A percentile compares a stretch with the other conserved stretches of the same genome.
Evolutionary conservation across 1,139 yeast genomes (phyloP).

Genomic region (Sugiyamaella paludigena): DNA sequence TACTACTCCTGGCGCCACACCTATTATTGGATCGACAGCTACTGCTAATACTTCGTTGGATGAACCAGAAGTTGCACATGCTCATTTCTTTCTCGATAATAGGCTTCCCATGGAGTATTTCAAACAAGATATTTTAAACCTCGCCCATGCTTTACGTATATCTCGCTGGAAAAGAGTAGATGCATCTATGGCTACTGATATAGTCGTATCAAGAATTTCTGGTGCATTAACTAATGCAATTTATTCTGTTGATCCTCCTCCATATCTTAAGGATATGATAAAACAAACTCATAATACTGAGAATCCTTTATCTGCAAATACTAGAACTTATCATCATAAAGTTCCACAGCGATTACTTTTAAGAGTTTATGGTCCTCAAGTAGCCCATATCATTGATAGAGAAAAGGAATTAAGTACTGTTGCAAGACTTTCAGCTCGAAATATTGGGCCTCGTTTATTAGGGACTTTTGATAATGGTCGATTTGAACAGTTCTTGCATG

Average conservation of each 20-base stretch:
- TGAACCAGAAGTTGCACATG: conserved; percentile 28
- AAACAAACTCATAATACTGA: conserved; percentile 22
- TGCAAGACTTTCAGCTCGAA: conserved; percentile 67
- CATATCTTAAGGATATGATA: conserved; percentile 33
- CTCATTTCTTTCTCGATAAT: conserved; percentile 51
- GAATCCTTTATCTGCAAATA: conserved; percentile 10
- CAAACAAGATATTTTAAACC: conserved; percentile 71
- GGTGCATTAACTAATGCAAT: conserved; percentile 95
- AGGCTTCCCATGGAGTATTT: conserved; percentile 79
- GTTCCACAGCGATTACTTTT: conserved; percentile 54
- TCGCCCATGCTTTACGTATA: conserved; percentile 61
- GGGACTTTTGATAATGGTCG: conserved; percentile 92
- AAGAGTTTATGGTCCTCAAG: conserved; percentile 90
- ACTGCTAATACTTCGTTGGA: not conserved
- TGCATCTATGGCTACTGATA: conserved; percentile 37
- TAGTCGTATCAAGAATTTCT: conserved; percentile 63
- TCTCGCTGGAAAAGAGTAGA: conserved; percentile 69
- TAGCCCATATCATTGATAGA: conserved; percentile 81
- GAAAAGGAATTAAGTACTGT: conserved; percentile 72
- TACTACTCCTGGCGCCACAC: too few species aligned
- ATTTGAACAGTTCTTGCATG: conserved; percentile 85
- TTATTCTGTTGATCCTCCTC: conserved; percentile 54
- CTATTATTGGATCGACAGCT: not conserved
- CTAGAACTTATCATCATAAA: conserved; percentile 31
- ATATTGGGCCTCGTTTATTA: conserved; percentile 82